Base-by-base conservation (phyloP, 495 filamentous ascomycete genomes). In the Trichoderma gamsii region DNA sequence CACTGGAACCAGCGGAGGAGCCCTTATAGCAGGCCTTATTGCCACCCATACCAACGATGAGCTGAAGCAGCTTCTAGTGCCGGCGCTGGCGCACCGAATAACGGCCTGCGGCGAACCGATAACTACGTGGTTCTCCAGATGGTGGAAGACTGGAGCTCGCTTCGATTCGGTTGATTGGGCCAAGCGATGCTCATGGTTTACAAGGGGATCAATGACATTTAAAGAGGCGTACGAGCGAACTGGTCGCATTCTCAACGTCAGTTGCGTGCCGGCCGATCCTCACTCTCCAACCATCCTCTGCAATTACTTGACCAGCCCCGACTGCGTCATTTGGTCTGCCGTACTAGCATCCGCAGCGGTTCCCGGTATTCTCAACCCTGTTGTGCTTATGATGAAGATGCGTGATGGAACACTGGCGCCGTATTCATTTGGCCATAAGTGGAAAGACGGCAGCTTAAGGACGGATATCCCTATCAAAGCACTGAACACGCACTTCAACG, bases 291-390 rank as follows among this genome's bases (percentile, higher is more conserved):
- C 91, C 15, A 93, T 97, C 67, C 82, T 98, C 16, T 88, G 89
- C 68, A 99, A 99, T 79, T 97, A 97, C 75, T 82, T 97, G 32
- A 99, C 95, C 4, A 88, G 87, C 13, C 96, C 96, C 0, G 91
- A 99, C 80, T 98, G 96, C 73, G 96, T 97, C 63, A 96, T 99
- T 69, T 99, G 96, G 93, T 95, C 91, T 29, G 96, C 96, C 15
- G 93, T 97, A 9, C 81, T 99, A 15, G 95, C 96, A 13, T 97
- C 93, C 6, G 95, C 96, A 12, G 95, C 95, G 16, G 95, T 99
- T 6, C 95, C 95, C 0, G 95, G 96, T 0, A 98, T 99, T 69
- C 80, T 97, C 64, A 97, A 97, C 73, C 96, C 96, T 0, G 93
- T 99, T 2, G 93, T 98, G 2, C 79, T 99, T 49, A 97, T 99